Conservation (phyloP, 2,329 filamentous ascomycete species). For the Cucurbitaria berberidis region DNA sequence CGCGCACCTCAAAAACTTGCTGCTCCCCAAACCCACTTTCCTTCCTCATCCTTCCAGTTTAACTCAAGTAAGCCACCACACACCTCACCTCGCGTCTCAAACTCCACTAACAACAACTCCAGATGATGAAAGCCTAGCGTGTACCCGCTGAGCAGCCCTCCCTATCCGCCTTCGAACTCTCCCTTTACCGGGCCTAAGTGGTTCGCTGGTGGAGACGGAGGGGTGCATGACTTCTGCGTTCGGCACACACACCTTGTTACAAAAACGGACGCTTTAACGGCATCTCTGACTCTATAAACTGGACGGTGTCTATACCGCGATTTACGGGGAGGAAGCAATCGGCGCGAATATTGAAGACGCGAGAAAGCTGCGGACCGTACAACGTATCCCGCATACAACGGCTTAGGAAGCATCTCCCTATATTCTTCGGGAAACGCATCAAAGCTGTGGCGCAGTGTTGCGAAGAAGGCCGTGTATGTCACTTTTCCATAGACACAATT, state of each 20-base stretch:
- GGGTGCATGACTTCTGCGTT: slow-evolving; percentile 95
- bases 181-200: slow-evolving; percentile 88
- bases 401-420: no score
- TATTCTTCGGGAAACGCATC: no score
- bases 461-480: neutral
- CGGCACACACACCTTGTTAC: slow-evolving; percentile 99
- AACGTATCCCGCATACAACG: no score
- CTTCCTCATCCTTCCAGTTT: slow-evolving; percentile 98
- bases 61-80: slow-evolving; percentile 77
- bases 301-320: slow-evolving; percentile 53
- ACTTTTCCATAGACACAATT: neutral
- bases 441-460: no score
- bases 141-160: slow-evolving; percentile 84
- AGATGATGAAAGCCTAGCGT: slow-evolving; percentile 99
- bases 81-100: neutral
- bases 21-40: slow-evolving; percentile 27
- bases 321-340: neutral
- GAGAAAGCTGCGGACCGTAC: no score
- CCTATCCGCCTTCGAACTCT: slow-evolving; percentile 77
- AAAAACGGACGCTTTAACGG: slow-evolving; percentile 91
- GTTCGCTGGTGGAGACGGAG: slow-evolving; percentile 70
- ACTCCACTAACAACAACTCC: slow-evolving; percentile 30
- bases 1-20: slow-evolving; percentile 45
- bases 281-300: slow-evolving; percentile 84
- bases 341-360: neutral